Evolutionary conservation across 495 filamentous ascomycete species (phyloP).

Genomic region (Pyronema domesticum): DNA sequence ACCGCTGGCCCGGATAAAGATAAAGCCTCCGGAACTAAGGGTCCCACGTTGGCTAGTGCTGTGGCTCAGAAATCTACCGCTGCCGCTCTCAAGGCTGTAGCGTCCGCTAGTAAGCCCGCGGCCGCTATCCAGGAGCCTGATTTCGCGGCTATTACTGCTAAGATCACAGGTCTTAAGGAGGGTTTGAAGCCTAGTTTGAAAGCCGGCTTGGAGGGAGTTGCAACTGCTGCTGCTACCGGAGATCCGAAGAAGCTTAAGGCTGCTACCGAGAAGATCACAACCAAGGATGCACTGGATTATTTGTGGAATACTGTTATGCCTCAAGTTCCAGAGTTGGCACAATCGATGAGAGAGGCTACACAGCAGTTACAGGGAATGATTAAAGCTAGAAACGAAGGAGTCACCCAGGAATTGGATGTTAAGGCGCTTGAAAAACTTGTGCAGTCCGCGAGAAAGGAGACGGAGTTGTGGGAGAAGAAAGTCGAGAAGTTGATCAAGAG

Average conservation of each 20-base stretch:
- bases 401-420: constrained; percentile 11
- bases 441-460: constrained; percentile 41
- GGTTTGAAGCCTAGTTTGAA: background rate
- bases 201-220: background rate
- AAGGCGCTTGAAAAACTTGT: constrained; percentile 46
- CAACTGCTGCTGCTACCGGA: background rate
- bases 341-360: background rate
- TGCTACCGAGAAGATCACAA: background rate
- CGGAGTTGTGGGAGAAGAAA: constrained; percentile 52
- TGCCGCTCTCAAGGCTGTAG: background rate
- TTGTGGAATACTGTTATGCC: constrained; percentile 1
- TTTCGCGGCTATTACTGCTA: background rate
- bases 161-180: background rate
- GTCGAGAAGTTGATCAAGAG: constrained; percentile 41
- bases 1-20: background rate
- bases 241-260: background rate
- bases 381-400: constrained; percentile 12
- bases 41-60: no score
- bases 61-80: constrained; percentile 18
- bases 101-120: no score
- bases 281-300: background rate
- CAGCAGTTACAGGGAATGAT: background rate
- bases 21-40: no score
- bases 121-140: no score
- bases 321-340: background rate